Evolutionary conservation across 208 protist species (phyloP).

Genomic region (Acanthamoeba healyi): DNA sequence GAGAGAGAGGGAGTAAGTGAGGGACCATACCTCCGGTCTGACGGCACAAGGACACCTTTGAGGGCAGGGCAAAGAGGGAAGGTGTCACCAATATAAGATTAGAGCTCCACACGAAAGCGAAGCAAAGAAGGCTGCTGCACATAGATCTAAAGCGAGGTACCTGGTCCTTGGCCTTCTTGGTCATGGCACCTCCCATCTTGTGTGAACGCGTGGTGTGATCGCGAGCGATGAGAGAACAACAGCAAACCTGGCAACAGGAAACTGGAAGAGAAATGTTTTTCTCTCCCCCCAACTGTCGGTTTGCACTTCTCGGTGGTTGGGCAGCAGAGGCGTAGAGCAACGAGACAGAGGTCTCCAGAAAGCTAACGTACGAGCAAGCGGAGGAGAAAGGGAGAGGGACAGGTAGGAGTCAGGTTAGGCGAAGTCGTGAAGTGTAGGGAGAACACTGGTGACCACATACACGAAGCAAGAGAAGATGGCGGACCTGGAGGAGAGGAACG

Average conservation of each 20-base stretch:
- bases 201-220: background rate
- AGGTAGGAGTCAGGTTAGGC: background rate
- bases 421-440: background rate
- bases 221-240: background rate
- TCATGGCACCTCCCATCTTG: slow-evolving; percentile 59
- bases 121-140: background rate
- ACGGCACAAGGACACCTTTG: slow-evolving; percentile 41
- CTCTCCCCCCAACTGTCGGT: too few relatives aligned
- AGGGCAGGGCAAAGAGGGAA: background rate
- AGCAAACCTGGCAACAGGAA: background rate
- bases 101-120: background rate
- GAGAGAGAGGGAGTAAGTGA: background rate
- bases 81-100: background rate
- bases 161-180: slow-evolving; percentile 61
- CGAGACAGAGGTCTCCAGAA: too few relatives aligned
- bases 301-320: background rate
- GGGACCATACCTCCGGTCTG: slow-evolving; percentile 33
- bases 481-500: background rate
- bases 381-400: background rate
- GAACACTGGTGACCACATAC: background rate
- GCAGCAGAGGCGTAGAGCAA: too few relatives aligned
- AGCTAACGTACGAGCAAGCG: too few relatives aligned
- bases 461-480: background rate
- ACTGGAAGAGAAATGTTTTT: background rate
- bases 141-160: background rate